Percentiles rank a stretch among this genome's conserved stretches.
These are phyloP conservation scores for Alternaria ventricosa DNA, from an alignment of 2,329 filamentous ascomycete species.

Conservation along the genomic window DNA sequence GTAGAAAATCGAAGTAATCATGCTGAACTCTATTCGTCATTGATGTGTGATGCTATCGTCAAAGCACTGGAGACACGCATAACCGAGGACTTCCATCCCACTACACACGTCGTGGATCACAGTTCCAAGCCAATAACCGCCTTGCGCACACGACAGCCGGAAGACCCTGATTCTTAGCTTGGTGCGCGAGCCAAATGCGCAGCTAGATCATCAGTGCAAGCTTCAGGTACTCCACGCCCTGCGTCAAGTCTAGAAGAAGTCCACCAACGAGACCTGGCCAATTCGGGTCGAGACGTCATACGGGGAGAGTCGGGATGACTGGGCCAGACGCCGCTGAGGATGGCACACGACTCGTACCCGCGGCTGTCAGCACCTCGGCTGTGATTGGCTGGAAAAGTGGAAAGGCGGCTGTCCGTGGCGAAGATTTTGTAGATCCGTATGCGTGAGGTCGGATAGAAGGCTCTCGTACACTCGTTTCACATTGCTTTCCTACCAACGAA, in stretches of 20 bases:
- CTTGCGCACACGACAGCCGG: constrained; percentile 4
- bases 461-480: constrained; percentile 1
- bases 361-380: constrained; percentile 1
- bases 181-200: background rate
- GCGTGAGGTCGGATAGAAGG: background rate
- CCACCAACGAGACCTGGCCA: constrained; percentile 7
- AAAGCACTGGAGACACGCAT: background rate
- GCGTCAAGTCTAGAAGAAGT: constrained; percentile 2
- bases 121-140: background rate
- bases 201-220: background rate
- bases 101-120: background rate
- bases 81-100: background rate
- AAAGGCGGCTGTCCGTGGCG: constrained; percentile 8
- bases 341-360: constrained; percentile 17
- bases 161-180: constrained; percentile 12
- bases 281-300: constrained; percentile 23
- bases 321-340: constrained; percentile 7
- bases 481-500: constrained; percentile 2
- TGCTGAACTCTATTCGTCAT: background rate
- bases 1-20: background rate
- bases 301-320: constrained; percentile 23
- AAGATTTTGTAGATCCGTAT: constrained; percentile 12
- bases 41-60: background rate
- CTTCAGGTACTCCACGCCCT: constrained; percentile 16
- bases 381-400: constrained; percentile 15